A percentile compares a stretch with the other conserved stretches of the same genome.
These are phyloP conservation scores for Crithidia sp. DNA, from an alignment of 208 protist genomes.

Conservation along the genomic window DNA sequence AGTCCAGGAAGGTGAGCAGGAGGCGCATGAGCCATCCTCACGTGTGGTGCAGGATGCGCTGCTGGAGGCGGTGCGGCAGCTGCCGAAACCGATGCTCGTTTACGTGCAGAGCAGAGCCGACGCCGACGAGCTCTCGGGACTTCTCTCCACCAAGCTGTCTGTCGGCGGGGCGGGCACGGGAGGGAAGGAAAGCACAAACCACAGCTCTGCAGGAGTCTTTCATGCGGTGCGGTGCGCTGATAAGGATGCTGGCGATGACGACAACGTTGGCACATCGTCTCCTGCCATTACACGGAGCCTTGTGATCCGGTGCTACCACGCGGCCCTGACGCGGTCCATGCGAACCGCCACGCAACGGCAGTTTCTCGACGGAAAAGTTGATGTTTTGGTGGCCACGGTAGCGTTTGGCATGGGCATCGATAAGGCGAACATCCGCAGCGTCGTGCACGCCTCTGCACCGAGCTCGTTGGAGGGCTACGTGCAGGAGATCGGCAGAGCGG, in stretches of 20 bases:
- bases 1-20: neutral
- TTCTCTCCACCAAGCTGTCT: constrained; percentile 52
- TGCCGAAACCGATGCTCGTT: constrained; percentile 89
- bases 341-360: constrained; percentile 74
- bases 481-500: constrained; percentile 97
- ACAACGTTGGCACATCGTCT: neutral
- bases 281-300: constrained; percentile 7
- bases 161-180: neutral
- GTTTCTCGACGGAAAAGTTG: constrained; percentile 87
- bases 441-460: constrained; percentile 96
- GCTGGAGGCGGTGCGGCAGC: constrained; percentile 54
- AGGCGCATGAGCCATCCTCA: constrained; percentile 31
- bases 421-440: constrained; percentile 96
- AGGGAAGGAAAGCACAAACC: no score
- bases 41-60: constrained; percentile 65
- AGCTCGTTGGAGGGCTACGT: constrained; percentile 97
- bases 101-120: constrained; percentile 87
- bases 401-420: constrained; percentile 99
- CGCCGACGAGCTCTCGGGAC: constrained; percentile 71
- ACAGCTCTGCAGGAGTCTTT: constrained; percentile 4
- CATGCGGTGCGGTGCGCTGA: constrained; percentile 13
- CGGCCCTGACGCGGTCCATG: constrained; percentile 51
- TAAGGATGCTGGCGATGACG: neutral
- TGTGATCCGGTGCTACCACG: constrained; percentile 83
- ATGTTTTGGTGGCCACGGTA: constrained; percentile 96